Evolutionary conservation across 1,284 basidiomycete species (phyloP), one percentile per base, ranked within the genome.

Genomic region (Pisolithus thermaeus): DNA sequence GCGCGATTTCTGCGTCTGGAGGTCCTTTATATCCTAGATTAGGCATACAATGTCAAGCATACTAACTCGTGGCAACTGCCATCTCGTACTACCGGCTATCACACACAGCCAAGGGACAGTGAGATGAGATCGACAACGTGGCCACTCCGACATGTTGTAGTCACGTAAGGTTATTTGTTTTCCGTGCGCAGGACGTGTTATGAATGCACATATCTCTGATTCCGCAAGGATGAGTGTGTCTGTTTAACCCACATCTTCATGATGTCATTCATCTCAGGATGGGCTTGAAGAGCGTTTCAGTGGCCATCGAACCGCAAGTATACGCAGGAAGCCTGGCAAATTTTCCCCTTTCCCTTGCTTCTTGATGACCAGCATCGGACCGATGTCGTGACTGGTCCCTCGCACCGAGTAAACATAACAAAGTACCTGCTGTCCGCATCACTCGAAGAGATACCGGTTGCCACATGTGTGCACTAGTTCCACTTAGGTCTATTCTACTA

Each of bases 1-100:
- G 42, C 22, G 42, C 42, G 42, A 43, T 28, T 43, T 43, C 42
- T 43, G 42, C 42, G 12, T 43, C 25, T 43, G 42, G 42, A 41
- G 23, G 23, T 12, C 16, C 2, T 28, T 27, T 14, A 43, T 16
- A 25, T 18, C n/a, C 42, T 25, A 43, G 12, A 43, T 28, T 43
- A 43, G 27, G 27, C 25, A 30, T 16, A 43, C n/a, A 20, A 41
- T 22, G 20, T 41, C 39, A 41, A 46, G 6, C 23, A 43, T 47
- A 23, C 32, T 4, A 11, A n/a, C 18, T 27, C 42, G 12, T 28
- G 27, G 25, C 42, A 43, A 7, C 25, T 16, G 12, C 14, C 11
- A 42, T 22, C 7, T 27, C 11, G 23, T 28, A 22, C 14, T 27
- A 43, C 25, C 42, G 42, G 16, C 42, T n/a, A 43, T 43, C 23